phyloP scores from a whole-genome alignment of 1,284 basidiomycete genomes.

The Fistulina hepatica region DNA sequence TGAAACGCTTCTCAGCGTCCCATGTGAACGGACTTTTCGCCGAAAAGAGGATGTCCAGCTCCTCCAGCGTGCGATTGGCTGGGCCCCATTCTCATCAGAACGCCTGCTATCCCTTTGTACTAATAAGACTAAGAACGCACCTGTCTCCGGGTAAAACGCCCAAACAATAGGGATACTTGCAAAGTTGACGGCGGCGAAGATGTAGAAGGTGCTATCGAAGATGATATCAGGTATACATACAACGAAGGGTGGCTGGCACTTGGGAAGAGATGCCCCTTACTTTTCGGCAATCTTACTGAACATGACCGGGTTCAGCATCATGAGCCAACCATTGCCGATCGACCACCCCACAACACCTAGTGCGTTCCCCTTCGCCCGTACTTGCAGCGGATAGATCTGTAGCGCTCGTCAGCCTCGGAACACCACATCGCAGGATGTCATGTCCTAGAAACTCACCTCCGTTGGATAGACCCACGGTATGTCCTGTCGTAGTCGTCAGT shows the following conservation, averaged over 20 bases:
- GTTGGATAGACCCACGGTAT: conserved; percentile 36
- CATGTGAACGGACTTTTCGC: conserved; percentile 35
- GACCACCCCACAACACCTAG: conserved; percentile 45
- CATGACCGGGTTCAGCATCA: conserved; percentile 24
- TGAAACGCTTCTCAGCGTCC: conserved; percentile 31
- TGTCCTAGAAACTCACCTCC: conserved; percentile 16
- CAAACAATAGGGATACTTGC: conserved; percentile 37
- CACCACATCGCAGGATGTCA: conserved; percentile 1
- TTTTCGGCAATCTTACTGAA: conserved; percentile 28
- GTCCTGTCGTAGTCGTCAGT: too few relatives aligned
- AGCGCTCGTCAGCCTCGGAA: background rate
- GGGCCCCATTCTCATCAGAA: conserved; percentile 22
- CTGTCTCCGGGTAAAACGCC: conserved; percentile 37
- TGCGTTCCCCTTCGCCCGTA: conserved; percentile 45
- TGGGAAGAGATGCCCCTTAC: conserved; percentile 12
- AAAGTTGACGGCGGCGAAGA: conserved; percentile 38
- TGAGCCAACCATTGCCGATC: conserved; percentile 37
- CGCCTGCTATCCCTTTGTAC: background rate
- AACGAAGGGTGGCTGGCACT: background rate
- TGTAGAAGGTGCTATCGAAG: conserved; percentile 27
- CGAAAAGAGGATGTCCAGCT: conserved; percentile 39
- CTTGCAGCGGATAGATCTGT: conserved; percentile 50
- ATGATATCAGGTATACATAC: conserved; percentile 6
- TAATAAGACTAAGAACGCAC: background rate
- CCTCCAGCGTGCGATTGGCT: conserved; percentile 40